Evolutionary conservation across 1,284 basidiomycete genomes (phyloP), one percentile per base, ranked within the genome.

Genomic region (Apiotrichum gracile): DNA sequence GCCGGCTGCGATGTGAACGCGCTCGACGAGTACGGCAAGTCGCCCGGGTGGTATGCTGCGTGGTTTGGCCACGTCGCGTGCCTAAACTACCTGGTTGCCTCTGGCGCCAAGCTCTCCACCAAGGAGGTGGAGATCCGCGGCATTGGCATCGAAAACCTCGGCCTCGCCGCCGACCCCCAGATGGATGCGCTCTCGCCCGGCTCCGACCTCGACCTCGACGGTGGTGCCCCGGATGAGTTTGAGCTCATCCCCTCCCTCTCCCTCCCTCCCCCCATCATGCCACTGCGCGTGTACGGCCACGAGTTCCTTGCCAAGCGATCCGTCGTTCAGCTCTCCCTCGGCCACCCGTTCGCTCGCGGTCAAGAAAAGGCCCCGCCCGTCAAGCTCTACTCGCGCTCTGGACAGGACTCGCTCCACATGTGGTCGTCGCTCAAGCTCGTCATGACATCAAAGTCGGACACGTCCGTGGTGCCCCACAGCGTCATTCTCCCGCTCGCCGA

Each of bases 251-350:
- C 96, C 5, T 88, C 88, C 5, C 79, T 99, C 10, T 91, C 88
- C 22, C 81, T 99, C 22, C 96, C 96, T 6, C 96, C 96, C 1
- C 96, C 96, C 2, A 97, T 97, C 76, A 97, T 99, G 80, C 93
- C 96, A 5, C 62, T 75, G 5, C 64, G 73, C 40, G 73, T 75
- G 37, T 74, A 75, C 49, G 73, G 72, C 19, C 71, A 75, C 63
- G 70, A 74, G 61, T 76, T 76, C 76, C 80, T 97, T 38, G 92
- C 97, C 73, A 87, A 86, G 69, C 85, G 86, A 49, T 84, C 85
- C 63, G 80, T 98, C 24, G 84, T 98, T 8, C 89, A 96, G 65
- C 81, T 99, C 42, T 85, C 86, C 1, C 83, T 96, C 38, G 89
- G 90, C n/a, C 83, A 85, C 76, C 73, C 82, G 61, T 73, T 79